Evolutionary conservation across 306 rosid genomes (phyloP), one percentile per base, ranked within the genome.

Genomic region (Potentilla sterilis): DNA sequence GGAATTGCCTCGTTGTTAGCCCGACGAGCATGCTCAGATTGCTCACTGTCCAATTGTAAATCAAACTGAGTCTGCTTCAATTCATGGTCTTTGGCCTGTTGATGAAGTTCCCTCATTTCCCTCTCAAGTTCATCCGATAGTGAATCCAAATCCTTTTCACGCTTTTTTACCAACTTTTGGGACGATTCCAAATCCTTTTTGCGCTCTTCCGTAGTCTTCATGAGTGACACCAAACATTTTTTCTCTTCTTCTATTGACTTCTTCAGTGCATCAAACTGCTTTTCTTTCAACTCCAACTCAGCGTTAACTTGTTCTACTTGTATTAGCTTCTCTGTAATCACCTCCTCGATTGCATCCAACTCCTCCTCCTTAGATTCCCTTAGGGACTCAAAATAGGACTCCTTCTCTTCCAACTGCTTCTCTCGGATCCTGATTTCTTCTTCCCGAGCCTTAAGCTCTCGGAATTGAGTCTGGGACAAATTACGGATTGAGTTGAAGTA

Each of bases 11-110:
- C 70, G 78, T 41, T 71, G 51, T 22, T 58, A 46, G 41, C 68
- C 63, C 6, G 14, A 54, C 46, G 77, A 22, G 6, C 37, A 46
- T 55, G 24, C n/a, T 77, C 76, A 15, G 44, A 54, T 37, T 69
- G 77, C 69, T 75, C 84, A 2, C 55, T 67, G 75, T 78, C 77
- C 16, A 44, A 78, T 49, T 57, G 72, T 32, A 64, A 72, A 71
- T n/a, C 55, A 77, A n/a, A 58, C 44, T 79, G 83, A 58, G 37
- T 79, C 68, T 47, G 80, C 44, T 41, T 69, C 16, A 18, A 69
- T 34, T 79, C 80, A 57, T 82, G 48, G 63, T 83, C 76, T 65
- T 5, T 81, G 41, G 37, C 66, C 47, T 35, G 40, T 57, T 22
- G 67, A 52, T 69, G 68, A 28, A 74, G 38, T 62, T 49, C 75